phyloP scores from a whole-genome alignment of 805 yeast genomes.

The Suhomyces xylopsoci region DNA sequence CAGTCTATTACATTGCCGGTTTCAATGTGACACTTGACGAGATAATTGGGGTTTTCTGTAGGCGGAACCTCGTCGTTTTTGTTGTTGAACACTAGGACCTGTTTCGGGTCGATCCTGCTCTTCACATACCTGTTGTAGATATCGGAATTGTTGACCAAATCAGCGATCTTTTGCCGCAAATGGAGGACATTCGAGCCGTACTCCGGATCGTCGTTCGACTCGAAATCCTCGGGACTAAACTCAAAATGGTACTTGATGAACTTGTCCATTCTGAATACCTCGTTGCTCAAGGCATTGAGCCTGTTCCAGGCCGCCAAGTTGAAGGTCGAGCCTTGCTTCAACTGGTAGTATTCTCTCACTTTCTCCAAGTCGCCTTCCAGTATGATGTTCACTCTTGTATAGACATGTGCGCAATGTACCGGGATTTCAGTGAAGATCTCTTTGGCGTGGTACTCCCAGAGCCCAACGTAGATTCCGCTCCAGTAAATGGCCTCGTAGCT shows the following conservation, averaged over 20 bases:
- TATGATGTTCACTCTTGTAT: conserved; percentile 48
- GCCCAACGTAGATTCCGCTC: conserved; percentile 38
- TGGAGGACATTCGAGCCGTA: conserved; percentile 67
- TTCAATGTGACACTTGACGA: conserved; percentile 38
- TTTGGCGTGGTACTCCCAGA: conserved; percentile 53
- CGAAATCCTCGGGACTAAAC: conserved; percentile 79
- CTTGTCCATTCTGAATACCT: conserved; percentile 18
- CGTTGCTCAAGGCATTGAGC: conserved; percentile 13
- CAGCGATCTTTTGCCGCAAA: conserved; percentile 54
- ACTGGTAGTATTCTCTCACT: conserved; percentile 26
- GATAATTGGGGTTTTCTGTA: conserved; percentile 24
- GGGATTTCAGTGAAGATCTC: conserved; percentile 71
- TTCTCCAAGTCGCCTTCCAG: conserved; percentile 13
- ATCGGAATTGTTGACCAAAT: conserved; percentile 47
- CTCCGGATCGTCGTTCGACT: conserved; percentile 55
- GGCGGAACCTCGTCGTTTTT: conserved; percentile 20
- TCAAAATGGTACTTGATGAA: conserved; percentile 63
- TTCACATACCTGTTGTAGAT: conserved; percentile 19
- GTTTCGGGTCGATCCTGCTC: conserved; percentile 2
- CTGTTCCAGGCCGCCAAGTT: conserved; percentile 23
- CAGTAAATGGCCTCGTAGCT: conserved; percentile 43
- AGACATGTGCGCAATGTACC: conserved; percentile 74
- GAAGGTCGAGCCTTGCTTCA: conserved; percentile 24
- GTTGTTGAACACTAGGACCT: conserved; percentile 31
- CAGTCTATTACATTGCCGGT: conserved; percentile 42